A percentile compares a stretch with the other conserved stretches of the same genome.
phyloP scores from a whole-genome alignment of 2,329 filamentous ascomycete species.

The Fusarium pseudocircinatum region DNA sequence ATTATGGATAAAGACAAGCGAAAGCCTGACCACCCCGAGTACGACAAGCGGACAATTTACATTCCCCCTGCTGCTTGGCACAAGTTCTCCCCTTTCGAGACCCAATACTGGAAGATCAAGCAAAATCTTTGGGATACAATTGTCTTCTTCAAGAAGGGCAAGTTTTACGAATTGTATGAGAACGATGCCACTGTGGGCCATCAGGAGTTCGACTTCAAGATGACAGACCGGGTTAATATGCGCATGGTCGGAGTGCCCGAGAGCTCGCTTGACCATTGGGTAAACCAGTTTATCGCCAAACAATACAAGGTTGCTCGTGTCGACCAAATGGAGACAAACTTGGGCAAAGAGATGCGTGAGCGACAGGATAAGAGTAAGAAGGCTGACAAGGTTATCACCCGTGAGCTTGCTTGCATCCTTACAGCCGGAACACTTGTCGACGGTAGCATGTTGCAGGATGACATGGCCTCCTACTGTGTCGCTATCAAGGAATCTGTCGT shows the following conservation, averaged over 20 bases:
- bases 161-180: conserved; percentile 98
- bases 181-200: conserved; percentile 97
- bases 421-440: conserved; percentile 95
- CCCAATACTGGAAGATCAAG: conserved; percentile 99
- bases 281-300: conserved; percentile 97
- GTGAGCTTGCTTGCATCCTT: conserved; percentile 89
- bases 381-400: conserved; percentile 90
- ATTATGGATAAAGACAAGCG: conserved; percentile 86
- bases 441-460: conserved; percentile 95
- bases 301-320: conserved; percentile 97
- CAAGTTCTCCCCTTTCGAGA: conserved; percentile 93
- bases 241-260: conserved; percentile 99
- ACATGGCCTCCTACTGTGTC: conserved; percentile 96
- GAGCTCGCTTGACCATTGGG: conserved; percentile 94
- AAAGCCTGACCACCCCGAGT: conserved; percentile 82
- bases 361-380: conserved; percentile 76
- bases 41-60: conserved; percentile 90
- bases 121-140: conserved; percentile 97
- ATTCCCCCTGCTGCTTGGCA: conserved; percentile 83
- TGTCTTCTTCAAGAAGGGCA: conserved; percentile 99
- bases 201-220: conserved; percentile 95
- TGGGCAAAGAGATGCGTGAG: conserved; percentile 99
- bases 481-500: conserved; percentile 86
- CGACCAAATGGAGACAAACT: conserved; percentile 94
- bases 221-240: conserved; percentile 99